phyloP scores from a whole-genome alignment of 1,284 basidiomycete species.

The Sporisorium iseilematis-ciliati region DNA sequence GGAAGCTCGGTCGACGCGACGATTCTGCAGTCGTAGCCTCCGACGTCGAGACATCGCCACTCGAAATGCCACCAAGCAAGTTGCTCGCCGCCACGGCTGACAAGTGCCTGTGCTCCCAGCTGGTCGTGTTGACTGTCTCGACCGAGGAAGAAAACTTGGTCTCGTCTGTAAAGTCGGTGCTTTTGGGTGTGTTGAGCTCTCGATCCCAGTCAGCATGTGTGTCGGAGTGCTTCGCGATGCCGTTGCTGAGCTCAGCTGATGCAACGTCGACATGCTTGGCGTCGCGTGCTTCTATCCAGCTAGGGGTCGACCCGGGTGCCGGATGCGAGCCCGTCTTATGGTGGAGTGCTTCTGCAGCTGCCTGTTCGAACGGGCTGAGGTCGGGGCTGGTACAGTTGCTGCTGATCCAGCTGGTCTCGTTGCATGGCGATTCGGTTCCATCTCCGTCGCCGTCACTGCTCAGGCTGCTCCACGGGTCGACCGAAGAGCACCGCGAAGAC shows the following conservation, averaged over 20 bases:
- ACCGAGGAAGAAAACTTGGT: slow-evolving; percentile 45
- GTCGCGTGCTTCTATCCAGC: slow-evolving; percentile 12
- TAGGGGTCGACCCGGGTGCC: slow-evolving; percentile 4
- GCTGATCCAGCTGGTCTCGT: slow-evolving; percentile 56
- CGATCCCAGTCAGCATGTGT: slow-evolving; percentile 8
- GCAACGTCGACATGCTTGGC: slow-evolving; percentile 7
- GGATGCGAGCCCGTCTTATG: slow-evolving; percentile 13
- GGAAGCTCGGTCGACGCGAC: slow-evolving; percentile 47
- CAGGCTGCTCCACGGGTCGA: slow-evolving; percentile 54
- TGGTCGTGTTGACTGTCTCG: slow-evolving; percentile 38
- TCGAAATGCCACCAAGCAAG: slow-evolving; percentile 26
- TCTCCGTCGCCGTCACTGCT: slow-evolving; percentile 56
- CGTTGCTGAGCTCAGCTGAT: slow-evolving; percentile 7
- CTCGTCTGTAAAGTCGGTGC: slow-evolving; percentile 24
- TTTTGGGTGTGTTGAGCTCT: slow-evolving; percentile 37
- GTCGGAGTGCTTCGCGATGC: not conserved
- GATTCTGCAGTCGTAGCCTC: slow-evolving; percentile 49
- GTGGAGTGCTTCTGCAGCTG: slow-evolving; percentile 20
- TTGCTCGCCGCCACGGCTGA: slow-evolving; percentile 1
- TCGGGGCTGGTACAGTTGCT: slow-evolving; percentile 57
- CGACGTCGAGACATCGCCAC: slow-evolving; percentile 33
- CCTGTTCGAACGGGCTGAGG: slow-evolving; percentile 39
- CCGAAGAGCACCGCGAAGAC: slow-evolving; percentile 54
- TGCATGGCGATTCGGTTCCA: slow-evolving; percentile 47
- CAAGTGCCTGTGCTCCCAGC: slow-evolving; percentile 27